Percentiles rank a stretch among this genome's conserved stretches.
phyloP scores from a whole-genome alignment of 2,329 filamentous ascomycete genomes.

The Zalaria obscura region DNA sequence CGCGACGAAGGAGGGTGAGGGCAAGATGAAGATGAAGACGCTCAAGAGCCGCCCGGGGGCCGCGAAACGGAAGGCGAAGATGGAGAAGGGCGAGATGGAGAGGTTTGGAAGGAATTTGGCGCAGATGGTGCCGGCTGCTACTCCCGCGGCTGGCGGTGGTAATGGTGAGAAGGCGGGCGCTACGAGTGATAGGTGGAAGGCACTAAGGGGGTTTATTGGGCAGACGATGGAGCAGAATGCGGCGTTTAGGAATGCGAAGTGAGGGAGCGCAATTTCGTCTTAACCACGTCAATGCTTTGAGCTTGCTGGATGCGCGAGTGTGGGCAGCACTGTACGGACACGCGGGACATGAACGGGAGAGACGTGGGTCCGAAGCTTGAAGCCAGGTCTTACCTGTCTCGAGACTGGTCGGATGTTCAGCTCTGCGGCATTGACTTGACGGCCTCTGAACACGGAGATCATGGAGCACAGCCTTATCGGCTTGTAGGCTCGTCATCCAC shows the following conservation, averaged over 20 bases:
- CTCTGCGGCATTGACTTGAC: too few species aligned
- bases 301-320: too few species aligned
- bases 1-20: slow-evolving; percentile 26
- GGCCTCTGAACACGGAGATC: too few species aligned
- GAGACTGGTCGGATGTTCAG: too few species aligned
- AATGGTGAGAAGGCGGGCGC: slow-evolving; percentile 11
- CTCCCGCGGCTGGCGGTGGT: slow-evolving; percentile 11
- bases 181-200: slow-evolving; percentile 56
- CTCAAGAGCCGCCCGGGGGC: slow-evolving; percentile 64
- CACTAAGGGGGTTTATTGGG: slow-evolving; percentile 69
- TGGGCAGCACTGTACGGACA: too few species aligned
- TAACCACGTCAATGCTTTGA: too few species aligned
- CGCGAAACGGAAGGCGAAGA: slow-evolving; percentile 65
- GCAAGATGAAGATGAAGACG: slow-evolving; percentile 59
- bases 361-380: too few species aligned
- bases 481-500: too few species aligned
- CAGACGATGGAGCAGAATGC: slow-evolving; percentile 81
- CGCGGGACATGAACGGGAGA: too few species aligned
- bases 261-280: too few species aligned
- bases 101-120: slow-evolving; percentile 76
- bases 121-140: slow-evolving; percentile 34
- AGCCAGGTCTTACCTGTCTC: too few species aligned
- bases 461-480: too few species aligned
- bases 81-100: slow-evolving; percentile 70
- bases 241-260: slow-evolving; percentile 39